phyloP scores from a whole-genome alignment of 306 rosid species.

The Trichosanthes cucumerina region DNA sequence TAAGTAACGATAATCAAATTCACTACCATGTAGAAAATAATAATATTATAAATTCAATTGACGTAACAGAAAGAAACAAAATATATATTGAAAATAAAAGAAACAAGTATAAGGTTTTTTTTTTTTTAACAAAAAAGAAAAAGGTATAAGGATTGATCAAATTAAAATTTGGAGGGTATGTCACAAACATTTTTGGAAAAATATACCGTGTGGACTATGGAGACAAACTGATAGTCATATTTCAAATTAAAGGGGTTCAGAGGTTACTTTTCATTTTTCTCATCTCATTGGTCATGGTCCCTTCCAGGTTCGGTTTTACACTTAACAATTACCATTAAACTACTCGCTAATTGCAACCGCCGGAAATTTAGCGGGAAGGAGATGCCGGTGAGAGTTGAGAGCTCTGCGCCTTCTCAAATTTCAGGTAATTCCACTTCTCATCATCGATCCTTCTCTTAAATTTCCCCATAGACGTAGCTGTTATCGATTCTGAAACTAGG shows the following conservation, averaged over 20 bases:
- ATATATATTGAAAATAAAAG: too few species aligned
- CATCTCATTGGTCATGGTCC: not conserved
- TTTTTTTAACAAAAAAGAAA: too few species aligned
- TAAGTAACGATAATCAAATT: too few species aligned
- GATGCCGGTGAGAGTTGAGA: slow-evolving; percentile 88
- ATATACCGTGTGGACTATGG: not conserved
- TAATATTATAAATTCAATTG: too few species aligned
- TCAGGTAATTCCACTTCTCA: slow-evolving; percentile 33
- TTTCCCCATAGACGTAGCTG: not conserved
- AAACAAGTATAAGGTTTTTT: too few species aligned
- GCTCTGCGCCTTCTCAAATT: slow-evolving; percentile 57
- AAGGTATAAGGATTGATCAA: too few species aligned
- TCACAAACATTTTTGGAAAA: too few species aligned
- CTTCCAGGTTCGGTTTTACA: not conserved
- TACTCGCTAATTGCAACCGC: slow-evolving; percentile 10
- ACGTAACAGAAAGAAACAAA: too few species aligned
- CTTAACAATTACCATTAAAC: too few species aligned
- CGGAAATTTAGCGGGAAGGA: slow-evolving; percentile 1
- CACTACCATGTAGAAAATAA: too few species aligned
- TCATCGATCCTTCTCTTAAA: not conserved
- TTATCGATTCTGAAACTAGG: slow-evolving; percentile 1
- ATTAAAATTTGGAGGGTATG: too few species aligned
- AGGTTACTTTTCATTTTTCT: not conserved
- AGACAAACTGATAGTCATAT: not conserved
- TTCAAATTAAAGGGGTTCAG: not conserved